Evolutionary conservation across 306 rosid species (phyloP), one percentile per base, ranked within the genome.

Genomic region (Dicorynia guianensis): DNA sequence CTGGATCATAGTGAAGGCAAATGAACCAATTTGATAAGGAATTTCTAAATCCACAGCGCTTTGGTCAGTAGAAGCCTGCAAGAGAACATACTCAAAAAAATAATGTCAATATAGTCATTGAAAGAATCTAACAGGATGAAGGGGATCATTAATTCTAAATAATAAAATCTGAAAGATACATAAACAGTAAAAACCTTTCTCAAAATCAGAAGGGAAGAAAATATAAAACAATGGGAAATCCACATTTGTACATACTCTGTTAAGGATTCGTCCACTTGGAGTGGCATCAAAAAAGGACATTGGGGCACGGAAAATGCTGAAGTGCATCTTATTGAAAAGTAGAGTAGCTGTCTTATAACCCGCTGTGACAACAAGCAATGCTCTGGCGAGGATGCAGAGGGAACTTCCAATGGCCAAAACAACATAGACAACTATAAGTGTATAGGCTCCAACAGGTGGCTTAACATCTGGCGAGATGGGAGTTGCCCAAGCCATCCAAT

Each of bases 401-500:
- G 97, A 60, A 80, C 91, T 88, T 80, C 91, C 96, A 48, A 91
- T 17, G 8, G 98, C 87, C 81, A 94, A 79, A 67, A 80, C 85
- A 79, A 84, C 90, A 61, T 85, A 94, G 42, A 94, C 90, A 14
- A 6, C 36, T 55, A 90, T 76, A 40, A 91, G 96, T 35, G 52
- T 86, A 15, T 82, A 77, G 67, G 80, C 79, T 19, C 30, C 52
- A 42, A 85, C 92, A 5, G 87, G 77, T 56, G 91, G 84, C 34
- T 85, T 82, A 59, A 72, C 75, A 15, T 88, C 98, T 35, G 72
- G 44, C 15, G 98, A 91, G 59, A 79, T 74, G 4, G 97, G 96
- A 81, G 90, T 84, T 38, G 96, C 97, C 97, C 93, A 94, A 60
- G 95, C 91, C 91, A 91, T 94, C 97, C 97, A 94, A 74, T 91